Percentiles rank a stretch among this genome's conserved stretches.
Conservation (phyloP, 345 rosid species). For the Citrus glauca region DNA sequence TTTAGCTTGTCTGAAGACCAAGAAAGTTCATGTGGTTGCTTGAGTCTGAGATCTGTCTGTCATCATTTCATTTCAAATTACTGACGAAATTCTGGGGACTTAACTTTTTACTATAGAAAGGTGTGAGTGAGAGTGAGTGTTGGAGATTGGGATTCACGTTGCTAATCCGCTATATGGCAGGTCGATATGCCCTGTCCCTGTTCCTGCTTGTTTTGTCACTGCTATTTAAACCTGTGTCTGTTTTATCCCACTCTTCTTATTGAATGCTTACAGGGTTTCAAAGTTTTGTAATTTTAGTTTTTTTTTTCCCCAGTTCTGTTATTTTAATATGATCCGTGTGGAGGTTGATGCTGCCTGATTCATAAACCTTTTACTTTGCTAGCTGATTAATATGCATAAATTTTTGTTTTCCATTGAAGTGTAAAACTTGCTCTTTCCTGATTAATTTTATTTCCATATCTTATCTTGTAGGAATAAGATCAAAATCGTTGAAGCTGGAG, state of each 20-base stretch:
- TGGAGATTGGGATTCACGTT: neutral
- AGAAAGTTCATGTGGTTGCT: neutral
- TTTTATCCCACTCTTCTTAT: neutral
- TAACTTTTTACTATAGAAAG: neutral
- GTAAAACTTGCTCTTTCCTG: constrained; percentile 9
- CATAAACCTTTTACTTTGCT: neutral
- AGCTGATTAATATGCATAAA: neutral
- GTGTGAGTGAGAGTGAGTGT: neutral
- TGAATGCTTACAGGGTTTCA: neutral
- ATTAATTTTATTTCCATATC: constrained; percentile 11
- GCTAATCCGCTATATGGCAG: no score
- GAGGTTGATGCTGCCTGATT: neutral
- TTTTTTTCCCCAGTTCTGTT: no score
- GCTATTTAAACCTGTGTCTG: neutral
- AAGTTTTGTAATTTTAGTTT: neutral
- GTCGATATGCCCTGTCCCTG: neutral
- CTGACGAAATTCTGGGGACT: neutral
- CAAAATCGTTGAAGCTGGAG: constrained; percentile 87
- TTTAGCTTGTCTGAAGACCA: neutral
- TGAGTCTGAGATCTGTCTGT: neutral
- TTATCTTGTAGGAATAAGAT: constrained; percentile 72
- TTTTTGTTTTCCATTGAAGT: neutral
- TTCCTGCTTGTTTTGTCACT: neutral
- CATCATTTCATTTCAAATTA: neutral
- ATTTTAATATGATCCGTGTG: neutral